Conservation (phyloP, 2,329 filamentous ascomycete species). For the Talaromyces sp. region DNA sequence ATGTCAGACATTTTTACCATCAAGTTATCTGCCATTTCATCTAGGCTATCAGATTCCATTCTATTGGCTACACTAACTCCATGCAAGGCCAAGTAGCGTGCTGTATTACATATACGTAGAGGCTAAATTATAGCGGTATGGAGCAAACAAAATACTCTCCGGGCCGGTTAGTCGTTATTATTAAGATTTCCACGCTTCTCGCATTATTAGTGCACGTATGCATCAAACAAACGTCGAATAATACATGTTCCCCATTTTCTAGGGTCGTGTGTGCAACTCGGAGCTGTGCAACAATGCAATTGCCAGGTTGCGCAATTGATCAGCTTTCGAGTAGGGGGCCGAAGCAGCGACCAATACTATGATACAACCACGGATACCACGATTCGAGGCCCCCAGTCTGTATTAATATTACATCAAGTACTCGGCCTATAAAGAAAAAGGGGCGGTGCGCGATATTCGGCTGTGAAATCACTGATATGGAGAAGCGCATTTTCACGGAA, state of each 20-base stretch:
- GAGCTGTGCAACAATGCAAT: no score
- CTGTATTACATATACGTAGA: no score
- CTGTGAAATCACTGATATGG: background rate
- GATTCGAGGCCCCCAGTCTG: no score
- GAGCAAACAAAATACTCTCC: background rate
- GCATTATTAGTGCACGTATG: background rate
- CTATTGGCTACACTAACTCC: background rate
- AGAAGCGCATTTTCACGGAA: no score
- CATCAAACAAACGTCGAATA: no score
- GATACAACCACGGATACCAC: background rate
- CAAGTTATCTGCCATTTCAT: background rate
- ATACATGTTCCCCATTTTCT: background rate
- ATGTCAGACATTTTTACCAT: background rate
- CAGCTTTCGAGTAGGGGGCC: no score
- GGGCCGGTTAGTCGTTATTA: background rate
- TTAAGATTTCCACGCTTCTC: background rate
- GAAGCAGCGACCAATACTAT: no score
- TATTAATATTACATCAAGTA: background rate
- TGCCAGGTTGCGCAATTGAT: no score
- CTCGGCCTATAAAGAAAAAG: background rate
- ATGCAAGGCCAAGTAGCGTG: no score
- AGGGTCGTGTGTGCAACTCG: background rate
- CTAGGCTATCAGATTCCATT: background rate
- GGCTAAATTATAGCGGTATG: background rate
- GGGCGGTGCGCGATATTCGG: no score